Percentiles rank a stretch among this genome's conserved stretches.
Conservation (phyloP, 345 rosid species). For the Pugionium cornutum region DNA sequence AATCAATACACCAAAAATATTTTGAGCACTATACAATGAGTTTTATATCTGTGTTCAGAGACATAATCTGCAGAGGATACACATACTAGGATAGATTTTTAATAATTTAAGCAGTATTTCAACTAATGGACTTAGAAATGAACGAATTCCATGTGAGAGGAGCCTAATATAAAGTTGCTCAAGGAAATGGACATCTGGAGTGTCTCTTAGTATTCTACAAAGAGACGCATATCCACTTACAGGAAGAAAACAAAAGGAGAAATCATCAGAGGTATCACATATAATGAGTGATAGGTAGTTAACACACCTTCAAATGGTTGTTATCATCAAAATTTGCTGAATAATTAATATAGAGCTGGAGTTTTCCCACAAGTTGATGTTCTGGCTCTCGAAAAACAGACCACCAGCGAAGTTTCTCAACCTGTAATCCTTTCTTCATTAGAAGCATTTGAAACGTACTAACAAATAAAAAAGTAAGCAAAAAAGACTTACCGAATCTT, state of each 20-base stretch:
- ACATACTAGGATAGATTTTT: background rate
- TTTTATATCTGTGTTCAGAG: conserved; percentile 15
- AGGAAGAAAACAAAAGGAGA: conserved; percentile 1
- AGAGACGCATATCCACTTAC: conserved; percentile 8
- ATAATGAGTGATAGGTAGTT: conserved; percentile 18
- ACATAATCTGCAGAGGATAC: conserved; percentile 19
- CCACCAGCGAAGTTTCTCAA: conserved; percentile 94
- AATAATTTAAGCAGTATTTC: background rate
- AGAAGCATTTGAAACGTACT: conserved; percentile 33
- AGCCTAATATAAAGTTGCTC: conserved; percentile 20
- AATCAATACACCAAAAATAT: conserved; percentile 29
- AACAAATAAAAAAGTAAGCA: conserved; percentile 10
- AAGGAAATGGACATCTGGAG: conserved; percentile 16
- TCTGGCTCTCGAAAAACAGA: conserved; percentile 88
- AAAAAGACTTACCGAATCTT: conserved; percentile 58
- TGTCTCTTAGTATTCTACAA: conserved; percentile 18
- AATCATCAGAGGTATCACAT: conserved; percentile 10
- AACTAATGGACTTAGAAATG: background rate
- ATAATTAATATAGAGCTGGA: conserved; percentile 79
- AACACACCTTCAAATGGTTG: conserved; percentile 71
- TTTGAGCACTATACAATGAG: conserved; percentile 1
- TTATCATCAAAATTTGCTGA: conserved; percentile 83
- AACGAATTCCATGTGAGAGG: conserved; percentile 8
- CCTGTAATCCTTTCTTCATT: conserved; percentile 55
- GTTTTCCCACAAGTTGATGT: conserved; percentile 83